Conservation (phyloP, 768 basidiomycete genomes). For the Auriscalpium orientale region DNA sequence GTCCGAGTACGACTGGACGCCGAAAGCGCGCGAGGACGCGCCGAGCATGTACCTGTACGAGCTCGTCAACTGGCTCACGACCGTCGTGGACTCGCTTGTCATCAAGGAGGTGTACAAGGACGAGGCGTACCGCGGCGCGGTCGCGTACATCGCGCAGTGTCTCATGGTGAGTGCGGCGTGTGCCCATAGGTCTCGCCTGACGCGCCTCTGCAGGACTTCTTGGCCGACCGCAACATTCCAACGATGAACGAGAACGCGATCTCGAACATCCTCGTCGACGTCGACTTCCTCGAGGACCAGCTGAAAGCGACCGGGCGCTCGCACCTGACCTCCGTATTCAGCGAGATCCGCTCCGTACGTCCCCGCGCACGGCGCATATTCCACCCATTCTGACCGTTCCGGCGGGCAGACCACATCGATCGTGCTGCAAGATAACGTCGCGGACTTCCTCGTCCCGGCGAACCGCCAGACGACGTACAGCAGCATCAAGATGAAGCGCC, state of each 20-base stretch:
- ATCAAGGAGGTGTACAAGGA: conserved; percentile 84
- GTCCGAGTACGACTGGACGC: conserved; percentile 93
- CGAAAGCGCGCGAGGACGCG: conserved; percentile 55
- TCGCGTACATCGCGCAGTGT: conserved; percentile 81
- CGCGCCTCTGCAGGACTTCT: conserved; percentile 48
- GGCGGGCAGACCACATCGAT: conserved; percentile 57
- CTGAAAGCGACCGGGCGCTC: conserved; percentile 66
- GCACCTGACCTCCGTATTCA: conserved; percentile 65
- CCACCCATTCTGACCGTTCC: not conserved
- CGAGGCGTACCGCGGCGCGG: conserved; percentile 80
- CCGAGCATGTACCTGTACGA: conserved; percentile 95
- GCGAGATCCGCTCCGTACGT: conserved; percentile 70
- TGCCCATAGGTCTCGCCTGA: not conserved
- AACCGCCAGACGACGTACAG: conserved; percentile 61
- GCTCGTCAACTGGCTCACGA: conserved; percentile 92
- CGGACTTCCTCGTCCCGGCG: conserved; percentile 70
- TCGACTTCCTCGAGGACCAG: conserved; percentile 85
- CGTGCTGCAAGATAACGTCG: conserved; percentile 62
- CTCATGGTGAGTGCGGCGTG: conserved; percentile 60
- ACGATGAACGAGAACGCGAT: conserved; percentile 88
- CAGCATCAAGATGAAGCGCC: conserved; percentile 58
- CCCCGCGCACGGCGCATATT: not conserved
- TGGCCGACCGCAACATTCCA: conserved; percentile 65
- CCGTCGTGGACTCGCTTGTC: conserved; percentile 84
- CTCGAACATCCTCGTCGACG: conserved; percentile 77